A percentile compares a stretch with the other conserved stretches of the same genome.
Conservation (phyloP, 2,329 filamentous ascomycete species). For the Trichophyton mentagrophytes region DNA sequence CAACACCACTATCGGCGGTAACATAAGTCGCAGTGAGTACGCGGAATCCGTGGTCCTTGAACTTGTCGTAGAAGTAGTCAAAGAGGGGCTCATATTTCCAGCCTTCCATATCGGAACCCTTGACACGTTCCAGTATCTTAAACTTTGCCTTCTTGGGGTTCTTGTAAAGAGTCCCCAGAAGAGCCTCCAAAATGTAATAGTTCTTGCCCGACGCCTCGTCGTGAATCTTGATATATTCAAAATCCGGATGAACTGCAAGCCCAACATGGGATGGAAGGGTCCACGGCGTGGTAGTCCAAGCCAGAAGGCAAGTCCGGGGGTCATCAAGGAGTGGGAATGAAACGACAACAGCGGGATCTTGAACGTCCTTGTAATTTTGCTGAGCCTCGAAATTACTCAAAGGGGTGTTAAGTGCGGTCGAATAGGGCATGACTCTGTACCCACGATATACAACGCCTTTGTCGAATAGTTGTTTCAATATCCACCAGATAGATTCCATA, state of each 20-base stretch:
- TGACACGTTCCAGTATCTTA: constrained; percentile 65
- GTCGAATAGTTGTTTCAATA: constrained; percentile 84
- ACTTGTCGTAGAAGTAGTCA: constrained; percentile 78
- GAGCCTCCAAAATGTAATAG: constrained; percentile 71
- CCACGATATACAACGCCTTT: constrained; percentile 84
- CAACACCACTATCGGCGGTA: constrained; percentile 77
- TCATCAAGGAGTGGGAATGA: constrained; percentile 73
- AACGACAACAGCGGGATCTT: constrained; percentile 80
- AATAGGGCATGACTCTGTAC: constrained; percentile 89
- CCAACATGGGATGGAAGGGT: constrained; percentile 71
- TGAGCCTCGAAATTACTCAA: constrained; percentile 89
- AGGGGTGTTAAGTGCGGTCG: constrained; percentile 75
- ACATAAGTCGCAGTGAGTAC: constrained; percentile 78
- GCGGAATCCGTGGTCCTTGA: constrained; percentile 70
- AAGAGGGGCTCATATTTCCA: constrained; percentile 87
- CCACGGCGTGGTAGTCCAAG: constrained; percentile 86
- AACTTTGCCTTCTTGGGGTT: constrained; percentile 92
- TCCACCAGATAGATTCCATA: constrained; percentile 97
- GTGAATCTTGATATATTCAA: constrained; percentile 75
- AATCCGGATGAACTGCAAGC: constrained; percentile 65
- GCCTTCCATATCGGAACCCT: constrained; percentile 71
- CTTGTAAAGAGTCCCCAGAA: constrained; percentile 76
- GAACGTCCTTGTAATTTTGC: constrained; percentile 88
- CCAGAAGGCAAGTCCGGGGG: constrained; percentile 60
- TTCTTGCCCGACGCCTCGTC: constrained; percentile 73